Evolutionary conservation across 768 basidiomycete genomes (phyloP).

Genomic region (Atractiella rhizophila): DNA sequence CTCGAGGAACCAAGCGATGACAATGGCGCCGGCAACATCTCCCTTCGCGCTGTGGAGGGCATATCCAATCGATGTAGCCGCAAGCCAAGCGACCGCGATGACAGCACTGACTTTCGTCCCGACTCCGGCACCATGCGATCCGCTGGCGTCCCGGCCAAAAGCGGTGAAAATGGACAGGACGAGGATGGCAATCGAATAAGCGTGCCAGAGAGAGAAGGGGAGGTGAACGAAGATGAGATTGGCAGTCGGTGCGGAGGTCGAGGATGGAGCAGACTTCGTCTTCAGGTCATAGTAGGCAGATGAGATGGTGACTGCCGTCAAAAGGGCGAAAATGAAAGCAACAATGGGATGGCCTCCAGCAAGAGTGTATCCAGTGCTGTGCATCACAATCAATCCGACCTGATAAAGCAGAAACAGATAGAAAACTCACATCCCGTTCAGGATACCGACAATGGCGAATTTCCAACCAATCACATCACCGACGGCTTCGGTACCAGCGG

Average conservation of each 20-base stretch:
- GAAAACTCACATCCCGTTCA: slow-evolving; percentile 37
- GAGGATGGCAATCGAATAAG: slow-evolving; percentile 40
- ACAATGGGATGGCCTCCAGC: slow-evolving; percentile 20
- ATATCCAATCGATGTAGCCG: slow-evolving; percentile 34
- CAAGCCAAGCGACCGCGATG: slow-evolving; percentile 25
- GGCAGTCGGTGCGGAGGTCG: no score
- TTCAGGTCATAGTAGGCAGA: slow-evolving; percentile 54
- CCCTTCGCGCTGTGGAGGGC: slow-evolving; percentile 74
- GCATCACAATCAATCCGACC: background rate
- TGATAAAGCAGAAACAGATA: background rate
- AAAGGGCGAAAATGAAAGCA: slow-evolving; percentile 65
- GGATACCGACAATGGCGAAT: slow-evolving; percentile 59
- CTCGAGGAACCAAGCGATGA: slow-evolving; percentile 77
- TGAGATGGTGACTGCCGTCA: slow-evolving; percentile 47
- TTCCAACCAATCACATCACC: slow-evolving; percentile 77
- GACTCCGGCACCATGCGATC: slow-evolving; percentile 38
- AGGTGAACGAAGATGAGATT: slow-evolving; percentile 67
- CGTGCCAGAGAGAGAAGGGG: slow-evolving; percentile 38
- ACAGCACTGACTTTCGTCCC: slow-evolving; percentile 79
- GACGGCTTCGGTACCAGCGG: slow-evolving; percentile 43
- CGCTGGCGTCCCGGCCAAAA: slow-evolving; percentile 57
- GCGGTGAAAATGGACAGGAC: slow-evolving; percentile 63
- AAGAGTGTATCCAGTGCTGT: background rate
- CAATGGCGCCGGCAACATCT: slow-evolving; percentile 72
- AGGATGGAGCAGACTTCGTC: slow-evolving; percentile 51